These are phyloP conservation scores for Colletotrichum orbiculare DNA, from an alignment of 2,329 filamentous ascomycete species.

Conservation along the genomic window DNA sequence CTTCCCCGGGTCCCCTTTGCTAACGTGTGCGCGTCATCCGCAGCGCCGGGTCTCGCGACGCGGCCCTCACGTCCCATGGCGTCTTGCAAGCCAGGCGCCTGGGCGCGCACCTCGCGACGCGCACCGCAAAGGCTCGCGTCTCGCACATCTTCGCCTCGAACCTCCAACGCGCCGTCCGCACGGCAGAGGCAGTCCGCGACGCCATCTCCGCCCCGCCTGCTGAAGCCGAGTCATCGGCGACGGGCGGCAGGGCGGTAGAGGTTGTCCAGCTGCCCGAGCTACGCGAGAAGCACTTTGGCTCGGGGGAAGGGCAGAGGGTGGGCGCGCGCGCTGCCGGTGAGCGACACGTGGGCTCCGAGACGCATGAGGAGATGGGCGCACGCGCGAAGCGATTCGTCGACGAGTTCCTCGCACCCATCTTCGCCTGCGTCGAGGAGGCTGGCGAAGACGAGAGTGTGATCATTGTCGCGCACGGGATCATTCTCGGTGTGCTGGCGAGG, in stretches of 20 bases:
- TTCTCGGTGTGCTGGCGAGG: slow-evolving; percentile 77
- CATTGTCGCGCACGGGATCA: slow-evolving; percentile 85
- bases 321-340: slow-evolving; percentile 47
- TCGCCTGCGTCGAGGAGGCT: slow-evolving; percentile 40
- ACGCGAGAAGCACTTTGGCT: slow-evolving; percentile 81
- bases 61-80: slow-evolving; percentile 83
- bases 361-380: slow-evolving; percentile 71
- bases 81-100: slow-evolving; percentile 81
- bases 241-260: slow-evolving; percentile 39
- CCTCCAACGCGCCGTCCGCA: slow-evolving; percentile 77
- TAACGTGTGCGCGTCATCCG: slow-evolving; percentile 39
- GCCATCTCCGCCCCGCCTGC: slow-evolving; percentile 55
- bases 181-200: slow-evolving; percentile 73
- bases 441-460: slow-evolving; percentile 55
- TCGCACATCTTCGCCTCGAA: slow-evolving; percentile 82
- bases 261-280: slow-evolving; percentile 61
- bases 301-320: slow-evolving; percentile 73
- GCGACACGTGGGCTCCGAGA: slow-evolving; percentile 67
- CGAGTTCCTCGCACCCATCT: slow-evolving; percentile 67
- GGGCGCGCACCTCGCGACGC: slow-evolving; percentile 67
- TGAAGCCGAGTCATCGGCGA: background rate
- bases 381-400: slow-evolving; percentile 76
- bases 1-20: slow-evolving; percentile 26
- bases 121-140: slow-evolving; percentile 48
- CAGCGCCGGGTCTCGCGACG: slow-evolving; percentile 83